Percentiles rank a stretch among this genome's conserved stretches.
Conservation (phyloP, 1,284 basidiomycete genomes). For the Volvariella surrecta region DNA sequence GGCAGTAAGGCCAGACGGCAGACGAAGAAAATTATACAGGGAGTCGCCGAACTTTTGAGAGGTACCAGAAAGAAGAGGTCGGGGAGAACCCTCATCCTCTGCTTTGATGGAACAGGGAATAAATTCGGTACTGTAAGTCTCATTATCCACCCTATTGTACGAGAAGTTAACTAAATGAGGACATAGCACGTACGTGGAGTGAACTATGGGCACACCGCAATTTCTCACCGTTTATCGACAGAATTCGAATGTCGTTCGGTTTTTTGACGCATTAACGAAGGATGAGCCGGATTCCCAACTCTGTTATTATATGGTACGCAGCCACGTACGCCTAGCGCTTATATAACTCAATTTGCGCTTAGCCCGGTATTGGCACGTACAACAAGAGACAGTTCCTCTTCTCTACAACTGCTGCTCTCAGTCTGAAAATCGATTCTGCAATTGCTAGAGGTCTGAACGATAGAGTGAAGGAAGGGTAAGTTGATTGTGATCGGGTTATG, state of each 20-base stretch:
- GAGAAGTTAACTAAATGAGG: too few relatives aligned
- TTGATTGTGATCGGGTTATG: neutral
- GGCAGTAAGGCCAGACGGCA: too few relatives aligned
- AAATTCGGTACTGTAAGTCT: slow-evolving; percentile 7
- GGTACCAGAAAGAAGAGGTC: too few relatives aligned
- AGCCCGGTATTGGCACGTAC: slow-evolving; percentile 3
- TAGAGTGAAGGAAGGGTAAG: slow-evolving; percentile 18
- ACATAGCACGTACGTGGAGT: too few relatives aligned
- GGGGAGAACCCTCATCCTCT: slow-evolving; percentile 30
- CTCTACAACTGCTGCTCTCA: slow-evolving; percentile 1
- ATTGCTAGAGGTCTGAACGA: slow-evolving; percentile 15
- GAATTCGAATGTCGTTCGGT: slow-evolving; percentile 41
- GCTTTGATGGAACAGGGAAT: slow-evolving; percentile 37
- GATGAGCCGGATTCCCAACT: slow-evolving; percentile 40
- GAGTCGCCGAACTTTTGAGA: too few relatives aligned
- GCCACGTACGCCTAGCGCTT: neutral
- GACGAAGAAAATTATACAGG: too few relatives aligned
- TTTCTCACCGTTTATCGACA: too few relatives aligned
- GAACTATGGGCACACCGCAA: too few relatives aligned
- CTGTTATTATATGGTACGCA: slow-evolving; percentile 53
- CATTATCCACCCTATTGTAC: too few relatives aligned
- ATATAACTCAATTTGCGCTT: neutral
- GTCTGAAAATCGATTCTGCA: slow-evolving; percentile 12
- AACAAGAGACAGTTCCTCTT: slow-evolving; percentile 15
- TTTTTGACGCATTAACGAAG: slow-evolving; percentile 46